Conservation (phyloP, 2,329 filamentous ascomycete species). For the Xylaria sp. region DNA sequence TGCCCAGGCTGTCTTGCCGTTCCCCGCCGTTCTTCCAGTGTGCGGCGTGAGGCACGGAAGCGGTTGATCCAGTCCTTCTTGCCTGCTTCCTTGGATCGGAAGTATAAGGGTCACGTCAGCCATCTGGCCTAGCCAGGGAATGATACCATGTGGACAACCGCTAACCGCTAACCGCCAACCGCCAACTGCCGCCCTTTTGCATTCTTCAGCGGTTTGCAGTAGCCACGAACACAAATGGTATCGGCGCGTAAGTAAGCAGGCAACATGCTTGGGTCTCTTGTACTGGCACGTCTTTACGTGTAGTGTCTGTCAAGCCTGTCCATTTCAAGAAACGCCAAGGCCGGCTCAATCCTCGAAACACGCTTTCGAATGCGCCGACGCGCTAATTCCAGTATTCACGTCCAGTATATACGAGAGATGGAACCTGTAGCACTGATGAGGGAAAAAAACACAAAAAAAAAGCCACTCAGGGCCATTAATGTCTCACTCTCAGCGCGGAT, state of each 20-base stretch:
- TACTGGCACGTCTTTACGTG: constrained; percentile 18
- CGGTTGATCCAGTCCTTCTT: constrained; percentile 8
- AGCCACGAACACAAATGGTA: constrained; percentile 1
- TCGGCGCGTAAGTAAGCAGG: neutral
- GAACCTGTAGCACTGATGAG: constrained; percentile 40
- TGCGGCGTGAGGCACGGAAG: neutral
- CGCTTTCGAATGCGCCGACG: constrained; percentile 13
- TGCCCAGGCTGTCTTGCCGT: constrained; percentile 17
- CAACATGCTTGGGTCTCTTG: constrained; percentile 3
- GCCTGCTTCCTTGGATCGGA: constrained; percentile 17
- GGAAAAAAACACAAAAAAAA: constrained; percentile 17
- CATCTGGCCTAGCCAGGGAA: constrained; percentile 13
- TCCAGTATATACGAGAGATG: constrained; percentile 33
- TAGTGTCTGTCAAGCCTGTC: constrained; percentile 5
- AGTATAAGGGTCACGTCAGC: constrained; percentile 19
- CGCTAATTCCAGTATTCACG: constrained; percentile 33
- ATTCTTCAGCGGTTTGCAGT: constrained; percentile 28
- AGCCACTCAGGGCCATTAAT: constrained; percentile 49
- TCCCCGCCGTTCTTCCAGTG: constrained; percentile 19
- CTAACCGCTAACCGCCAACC: constrained; percentile 22
- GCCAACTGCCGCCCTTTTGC: constrained; percentile 17
- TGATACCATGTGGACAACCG: constrained; percentile 18
- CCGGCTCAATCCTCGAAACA: constrained; percentile 3
- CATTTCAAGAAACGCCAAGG: constrained; percentile 1
- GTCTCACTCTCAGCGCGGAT: constrained; percentile 47